phyloP scores from a whole-genome alignment of 1,139 yeast species.

The Yamadazyma spencermartinsiae region DNA sequence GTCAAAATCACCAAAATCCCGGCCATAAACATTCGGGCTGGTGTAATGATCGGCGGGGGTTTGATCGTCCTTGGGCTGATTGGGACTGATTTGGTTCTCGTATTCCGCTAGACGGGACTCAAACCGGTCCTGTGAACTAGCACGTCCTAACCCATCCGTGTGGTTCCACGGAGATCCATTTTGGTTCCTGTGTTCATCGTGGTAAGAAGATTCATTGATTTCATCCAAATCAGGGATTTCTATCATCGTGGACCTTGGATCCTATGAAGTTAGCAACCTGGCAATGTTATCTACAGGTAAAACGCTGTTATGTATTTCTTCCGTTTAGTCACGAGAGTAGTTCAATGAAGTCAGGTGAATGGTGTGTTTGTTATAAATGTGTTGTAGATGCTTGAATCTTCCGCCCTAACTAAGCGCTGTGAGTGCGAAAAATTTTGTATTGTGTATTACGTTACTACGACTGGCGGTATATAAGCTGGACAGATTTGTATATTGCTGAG shows the following conservation, averaged over 20 bases:
- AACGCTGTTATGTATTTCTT: no score
- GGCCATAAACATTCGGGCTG: neutral
- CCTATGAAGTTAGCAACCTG: no score
- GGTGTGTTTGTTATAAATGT: no score
- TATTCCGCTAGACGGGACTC: slow-evolving; percentile 1
- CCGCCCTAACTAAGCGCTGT: no score
- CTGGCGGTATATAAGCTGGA: no score
- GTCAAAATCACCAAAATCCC: neutral
- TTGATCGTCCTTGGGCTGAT: neutral
- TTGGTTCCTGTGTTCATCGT: slow-evolving; percentile 2
- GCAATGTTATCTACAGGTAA: no score
- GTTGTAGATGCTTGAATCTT: no score
- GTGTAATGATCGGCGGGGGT: neutral
- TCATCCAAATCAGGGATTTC: slow-evolving; percentile 43
- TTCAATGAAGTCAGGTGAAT: no score
- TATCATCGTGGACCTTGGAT: slow-evolving; percentile 24
- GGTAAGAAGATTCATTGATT: slow-evolving; percentile 5
- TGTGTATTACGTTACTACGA: no score
- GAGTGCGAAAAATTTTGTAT: no score
- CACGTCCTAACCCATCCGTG: neutral
- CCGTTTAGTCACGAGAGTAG: no score
- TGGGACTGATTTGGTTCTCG: neutral
- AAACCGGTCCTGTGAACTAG: neutral
- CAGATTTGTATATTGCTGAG: no score
- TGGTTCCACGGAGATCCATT: neutral